These are phyloP conservation scores for Vinca minor DNA, from an alignment of 257 asterid species.

Conservation along the genomic window DNA sequence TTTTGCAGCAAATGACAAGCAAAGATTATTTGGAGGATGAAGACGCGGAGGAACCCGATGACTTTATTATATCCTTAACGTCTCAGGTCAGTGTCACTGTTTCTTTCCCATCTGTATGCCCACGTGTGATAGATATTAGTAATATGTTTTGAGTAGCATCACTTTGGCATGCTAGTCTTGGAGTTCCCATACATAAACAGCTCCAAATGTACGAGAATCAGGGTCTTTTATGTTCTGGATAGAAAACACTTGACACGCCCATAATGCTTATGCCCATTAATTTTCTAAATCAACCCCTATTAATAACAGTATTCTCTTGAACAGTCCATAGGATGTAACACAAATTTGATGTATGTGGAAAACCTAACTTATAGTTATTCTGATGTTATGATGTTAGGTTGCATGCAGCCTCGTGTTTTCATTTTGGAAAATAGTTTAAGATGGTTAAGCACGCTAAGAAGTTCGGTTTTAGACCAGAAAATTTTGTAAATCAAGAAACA, in stretches of 20 bases:
- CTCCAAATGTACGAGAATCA: background rate
- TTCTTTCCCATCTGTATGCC: background rate
- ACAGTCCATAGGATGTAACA: background rate
- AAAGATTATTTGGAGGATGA: conserved; percentile 88
- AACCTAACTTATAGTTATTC: background rate
- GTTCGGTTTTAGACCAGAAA: no score
- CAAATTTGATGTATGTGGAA: background rate
- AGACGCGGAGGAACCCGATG: conserved; percentile 99
- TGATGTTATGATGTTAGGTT: background rate
- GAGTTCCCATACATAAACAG: background rate
- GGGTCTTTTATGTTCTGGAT: background rate
- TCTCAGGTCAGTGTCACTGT: conserved; percentile 55
- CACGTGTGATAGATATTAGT: background rate
- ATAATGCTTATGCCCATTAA: background rate
- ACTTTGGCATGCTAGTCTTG: background rate
- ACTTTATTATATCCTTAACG: conserved; percentile 78
- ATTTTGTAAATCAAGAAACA: conserved; percentile 1
- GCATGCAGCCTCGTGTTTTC: background rate
- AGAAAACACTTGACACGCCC: no score
- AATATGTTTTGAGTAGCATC: background rate
- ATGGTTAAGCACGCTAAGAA: background rate
- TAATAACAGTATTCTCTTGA: background rate
- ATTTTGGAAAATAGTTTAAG: background rate
- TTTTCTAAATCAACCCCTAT: background rate
- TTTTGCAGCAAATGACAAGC: conserved; percentile 77